Conservation (phyloP, 768 basidiomycete genomes). For the Lactarius trivialis region DNA sequence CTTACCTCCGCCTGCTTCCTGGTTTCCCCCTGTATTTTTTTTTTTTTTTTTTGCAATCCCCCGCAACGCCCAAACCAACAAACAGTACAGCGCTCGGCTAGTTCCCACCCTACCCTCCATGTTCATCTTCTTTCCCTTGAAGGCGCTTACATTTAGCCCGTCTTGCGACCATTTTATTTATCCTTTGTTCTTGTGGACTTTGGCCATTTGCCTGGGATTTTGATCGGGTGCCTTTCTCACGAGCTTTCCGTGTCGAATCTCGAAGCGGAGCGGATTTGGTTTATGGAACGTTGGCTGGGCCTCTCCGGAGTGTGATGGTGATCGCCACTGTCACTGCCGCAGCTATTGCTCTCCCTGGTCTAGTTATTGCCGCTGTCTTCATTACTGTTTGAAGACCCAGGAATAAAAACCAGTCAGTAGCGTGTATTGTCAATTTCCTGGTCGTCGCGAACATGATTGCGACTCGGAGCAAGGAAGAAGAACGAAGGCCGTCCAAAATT, state of each 20-base stretch:
- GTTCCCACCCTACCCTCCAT: constrained; percentile 13
- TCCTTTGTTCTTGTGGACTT: constrained; percentile 2
- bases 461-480: constrained; percentile 23
- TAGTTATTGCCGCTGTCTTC: not conserved
- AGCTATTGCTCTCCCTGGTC: not conserved
- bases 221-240: constrained; percentile 19
- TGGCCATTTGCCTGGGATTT: constrained; percentile 11
- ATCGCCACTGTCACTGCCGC: not conserved
- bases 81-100: constrained; percentile 19
- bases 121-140: constrained; percentile 2
- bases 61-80: constrained; percentile 14
- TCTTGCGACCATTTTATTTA: constrained; percentile 5
- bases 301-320: not conserved
- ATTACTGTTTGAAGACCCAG: not conserved
- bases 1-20: constrained; percentile 16
- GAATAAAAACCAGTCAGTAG: not conserved
- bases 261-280: constrained; percentile 4
- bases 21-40: constrained; percentile 2
- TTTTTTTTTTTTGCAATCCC: constrained; percentile 9
- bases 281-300: constrained; percentile 4
- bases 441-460: constrained; percentile 9
- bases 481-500: constrained; percentile 20
- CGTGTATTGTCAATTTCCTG: not conserved
- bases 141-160: constrained; percentile 12
- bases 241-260: constrained; percentile 14